A percentile compares a stretch with the other conserved stretches of the same genome.
These are phyloP conservation scores for Alloteropsis angusta DNA, from an alignment of 202 grass and related monocot genomes.

Conservation along the genomic window DNA sequence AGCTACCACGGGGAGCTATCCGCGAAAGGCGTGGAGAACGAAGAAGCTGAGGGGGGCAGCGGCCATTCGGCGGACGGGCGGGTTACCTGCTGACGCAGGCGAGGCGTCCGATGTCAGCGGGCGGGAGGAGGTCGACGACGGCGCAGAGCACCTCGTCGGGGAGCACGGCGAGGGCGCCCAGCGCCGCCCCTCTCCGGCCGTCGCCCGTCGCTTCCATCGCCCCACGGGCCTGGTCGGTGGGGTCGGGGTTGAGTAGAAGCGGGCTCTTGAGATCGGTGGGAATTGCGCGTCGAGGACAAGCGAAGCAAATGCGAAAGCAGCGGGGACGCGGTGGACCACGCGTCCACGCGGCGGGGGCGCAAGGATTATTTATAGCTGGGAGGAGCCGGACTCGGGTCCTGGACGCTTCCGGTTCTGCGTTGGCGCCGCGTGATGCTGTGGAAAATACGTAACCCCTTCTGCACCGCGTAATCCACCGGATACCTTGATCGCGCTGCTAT, in stretches of 20 bases:
- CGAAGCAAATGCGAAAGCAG: neutral
- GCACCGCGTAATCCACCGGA: neutral
- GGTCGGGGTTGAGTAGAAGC: neutral
- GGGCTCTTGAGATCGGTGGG: constrained; percentile 6
- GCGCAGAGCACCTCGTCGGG: constrained; percentile 73
- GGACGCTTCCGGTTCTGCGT: neutral
- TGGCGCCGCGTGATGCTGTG: fast-evolving
- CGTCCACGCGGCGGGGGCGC: neutral
- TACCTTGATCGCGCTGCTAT: neutral
- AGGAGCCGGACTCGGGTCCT: constrained; percentile 2
- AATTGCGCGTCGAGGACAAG: constrained; percentile 20
- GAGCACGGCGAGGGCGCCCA: constrained; percentile 67
- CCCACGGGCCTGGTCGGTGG: neutral
- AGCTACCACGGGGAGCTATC: neutral
- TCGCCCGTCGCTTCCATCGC: constrained; percentile 31
- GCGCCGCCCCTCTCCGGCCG: constrained; percentile 57
- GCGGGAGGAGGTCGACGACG: constrained; percentile 80
- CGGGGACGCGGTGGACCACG: neutral
- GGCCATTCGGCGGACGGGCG: neutral
- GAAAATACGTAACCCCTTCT: neutral
- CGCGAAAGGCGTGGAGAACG: neutral
- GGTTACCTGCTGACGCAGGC: constrained; percentile 85
- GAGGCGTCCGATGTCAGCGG: constrained; percentile 66
- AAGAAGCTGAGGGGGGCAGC: neutral
- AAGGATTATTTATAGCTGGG: neutral